Conservation (phyloP, 2,329 filamentous ascomycete species). For the Thelonectria discophora region DNA sequence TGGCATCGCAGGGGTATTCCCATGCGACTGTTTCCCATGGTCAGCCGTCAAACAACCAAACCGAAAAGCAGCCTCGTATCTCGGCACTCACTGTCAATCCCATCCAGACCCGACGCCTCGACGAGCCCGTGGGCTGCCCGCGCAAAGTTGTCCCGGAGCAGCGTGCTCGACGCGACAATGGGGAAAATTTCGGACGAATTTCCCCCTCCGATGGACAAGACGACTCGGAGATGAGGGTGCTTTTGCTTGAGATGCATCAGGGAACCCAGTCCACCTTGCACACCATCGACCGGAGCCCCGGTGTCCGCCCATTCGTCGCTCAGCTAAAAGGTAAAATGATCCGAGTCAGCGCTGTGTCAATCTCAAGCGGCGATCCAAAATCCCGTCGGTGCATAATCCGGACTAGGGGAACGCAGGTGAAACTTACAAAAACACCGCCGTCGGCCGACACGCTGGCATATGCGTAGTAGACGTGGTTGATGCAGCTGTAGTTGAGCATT, state of each 20-base stretch:
- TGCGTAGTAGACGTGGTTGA: slow-evolving; percentile 85
- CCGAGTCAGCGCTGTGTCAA: slow-evolving; percentile 40
- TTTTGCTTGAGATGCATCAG: slow-evolving; percentile 76
- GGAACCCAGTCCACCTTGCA: slow-evolving; percentile 75
- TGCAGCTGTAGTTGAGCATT: slow-evolving; percentile 76
- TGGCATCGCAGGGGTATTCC: slow-evolving; percentile 74
- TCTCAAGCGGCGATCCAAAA: slow-evolving; percentile 13
- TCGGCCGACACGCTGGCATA: slow-evolving; percentile 79
- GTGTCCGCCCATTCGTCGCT: slow-evolving; percentile 83
- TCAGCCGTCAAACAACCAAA: slow-evolving; percentile 22
- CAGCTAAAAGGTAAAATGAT: slow-evolving; percentile 59
- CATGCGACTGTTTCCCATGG: slow-evolving; percentile 70
- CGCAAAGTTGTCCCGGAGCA: slow-evolving; percentile 74
- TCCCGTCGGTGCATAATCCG: slow-evolving; percentile 8
- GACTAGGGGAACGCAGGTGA: slow-evolving; percentile 4
- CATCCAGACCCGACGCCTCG: slow-evolving; percentile 68
- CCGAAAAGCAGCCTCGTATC: slow-evolving; percentile 2
- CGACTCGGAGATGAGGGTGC: slow-evolving; percentile 75
- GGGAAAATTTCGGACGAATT: slow-evolving; percentile 73
- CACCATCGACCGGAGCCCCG: slow-evolving; percentile 75
- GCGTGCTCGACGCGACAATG: slow-evolving; percentile 67
- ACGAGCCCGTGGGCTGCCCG: slow-evolving; percentile 72
- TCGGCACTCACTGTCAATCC: slow-evolving; percentile 72
- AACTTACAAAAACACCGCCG: slow-evolving; percentile 77
- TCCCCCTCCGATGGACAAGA: slow-evolving; percentile 79